A percentile compares a stretch with the other conserved stretches of the same genome.
Evolutionary conservation across 306 rosid species (phyloP).

Genomic region (Myrica gale): DNA sequence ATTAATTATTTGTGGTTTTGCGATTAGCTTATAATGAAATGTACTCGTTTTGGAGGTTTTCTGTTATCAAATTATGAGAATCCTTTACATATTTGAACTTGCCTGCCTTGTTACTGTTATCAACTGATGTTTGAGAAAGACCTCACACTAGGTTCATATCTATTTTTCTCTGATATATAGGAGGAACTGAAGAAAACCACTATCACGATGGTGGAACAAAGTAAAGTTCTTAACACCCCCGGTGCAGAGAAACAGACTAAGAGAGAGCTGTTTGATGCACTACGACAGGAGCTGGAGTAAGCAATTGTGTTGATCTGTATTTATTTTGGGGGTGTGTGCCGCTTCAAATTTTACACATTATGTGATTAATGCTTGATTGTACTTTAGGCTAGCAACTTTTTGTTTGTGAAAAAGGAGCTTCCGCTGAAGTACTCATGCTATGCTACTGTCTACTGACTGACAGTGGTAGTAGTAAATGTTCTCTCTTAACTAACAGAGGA

Average conservation of each 20-base stretch:
- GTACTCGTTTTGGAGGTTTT: background rate
- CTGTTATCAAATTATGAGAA: no score
- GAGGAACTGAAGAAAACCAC: slow-evolving; percentile 85
- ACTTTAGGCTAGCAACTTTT: no score
- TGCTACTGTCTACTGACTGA: background rate
- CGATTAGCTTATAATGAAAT: background rate
- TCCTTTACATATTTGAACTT: no score
- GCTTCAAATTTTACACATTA: background rate
- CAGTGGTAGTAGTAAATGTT: no score
- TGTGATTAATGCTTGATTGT: background rate
- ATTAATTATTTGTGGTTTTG: background rate
- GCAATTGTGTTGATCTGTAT: slow-evolving; percentile 21
- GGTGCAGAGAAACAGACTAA: slow-evolving; percentile 94
- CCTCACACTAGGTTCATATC: background rate
- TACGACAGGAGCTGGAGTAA: slow-evolving; percentile 84
- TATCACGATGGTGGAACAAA: slow-evolving; percentile 88
- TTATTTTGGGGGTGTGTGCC: background rate
- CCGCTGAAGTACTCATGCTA: background rate
- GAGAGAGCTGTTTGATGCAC: slow-evolving; percentile 82
- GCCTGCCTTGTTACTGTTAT: no score
- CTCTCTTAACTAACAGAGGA: no score
- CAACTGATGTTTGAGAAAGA: no score
- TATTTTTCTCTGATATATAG: slow-evolving; percentile 32
- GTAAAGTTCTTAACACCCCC: slow-evolving; percentile 73
- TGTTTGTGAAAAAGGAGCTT: background rate